Evolutionary conservation across 352 stramenopile species (phyloP).

Genomic region (Globisporangium nunn): DNA sequence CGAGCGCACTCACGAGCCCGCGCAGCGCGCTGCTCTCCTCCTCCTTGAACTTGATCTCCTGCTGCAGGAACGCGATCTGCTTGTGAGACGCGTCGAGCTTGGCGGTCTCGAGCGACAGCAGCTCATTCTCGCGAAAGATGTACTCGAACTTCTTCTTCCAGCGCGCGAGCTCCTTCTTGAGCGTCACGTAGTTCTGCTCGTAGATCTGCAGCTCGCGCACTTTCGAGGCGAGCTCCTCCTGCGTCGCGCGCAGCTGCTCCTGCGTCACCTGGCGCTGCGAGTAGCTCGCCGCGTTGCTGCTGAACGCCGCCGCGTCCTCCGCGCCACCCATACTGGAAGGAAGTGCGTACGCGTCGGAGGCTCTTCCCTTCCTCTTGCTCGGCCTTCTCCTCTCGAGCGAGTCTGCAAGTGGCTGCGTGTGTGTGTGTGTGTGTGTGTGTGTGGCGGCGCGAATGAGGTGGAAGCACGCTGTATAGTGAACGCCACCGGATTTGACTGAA

Average conservation of each 20-base stretch:
- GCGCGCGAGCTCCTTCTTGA: conserved; percentile 68
- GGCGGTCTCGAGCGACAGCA: conserved; percentile 73
- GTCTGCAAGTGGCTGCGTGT: too few species aligned
- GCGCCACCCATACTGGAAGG: neutral
- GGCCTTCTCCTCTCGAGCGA: too few species aligned
- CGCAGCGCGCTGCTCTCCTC: conserved; percentile 69
- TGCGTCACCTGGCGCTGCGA: conserved; percentile 49
- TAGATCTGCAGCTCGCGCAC: conserved; percentile 79
- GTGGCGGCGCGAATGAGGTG: too few species aligned
- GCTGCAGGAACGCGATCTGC: conserved; percentile 75
- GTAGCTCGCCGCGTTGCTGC: conserved; percentile 62
- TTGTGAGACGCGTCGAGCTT: conserved; percentile 82
- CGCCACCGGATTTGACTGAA: too few species aligned
- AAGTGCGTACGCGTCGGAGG: too few species aligned
- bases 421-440: too few species aligned
- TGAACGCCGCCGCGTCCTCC: conserved; percentile 19
- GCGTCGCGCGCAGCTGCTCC: conserved; percentile 63
- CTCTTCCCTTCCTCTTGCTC: too few species aligned
- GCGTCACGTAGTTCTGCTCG: conserved; percentile 67
- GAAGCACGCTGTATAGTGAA: too few species aligned
- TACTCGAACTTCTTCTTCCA: conserved; percentile 89
- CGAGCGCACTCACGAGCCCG: conserved; percentile 63
- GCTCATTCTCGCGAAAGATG: conserved; percentile 81
- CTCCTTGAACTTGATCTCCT: conserved; percentile 84
- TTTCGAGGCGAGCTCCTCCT: conserved; percentile 74